A percentile compares a stretch with the other conserved stretches of the same genome.
phyloP scores from a whole-genome alignment of 2,329 filamentous ascomycete species.

The Cordyceps farinosa region DNA sequence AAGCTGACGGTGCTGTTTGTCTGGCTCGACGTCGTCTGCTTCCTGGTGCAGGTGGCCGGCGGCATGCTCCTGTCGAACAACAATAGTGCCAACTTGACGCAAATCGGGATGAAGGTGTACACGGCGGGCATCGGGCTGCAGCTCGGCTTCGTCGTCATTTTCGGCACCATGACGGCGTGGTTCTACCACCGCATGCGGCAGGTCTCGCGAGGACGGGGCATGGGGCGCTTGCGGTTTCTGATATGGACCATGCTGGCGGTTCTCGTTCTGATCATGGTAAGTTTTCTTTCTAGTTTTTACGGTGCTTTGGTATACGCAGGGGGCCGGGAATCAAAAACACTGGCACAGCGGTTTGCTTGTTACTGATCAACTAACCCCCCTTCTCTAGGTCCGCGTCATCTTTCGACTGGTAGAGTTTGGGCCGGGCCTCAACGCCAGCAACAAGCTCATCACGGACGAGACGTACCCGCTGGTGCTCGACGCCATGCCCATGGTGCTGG shows the following conservation, averaged over 20 bases:
- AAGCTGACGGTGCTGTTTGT: slow-evolving; percentile 45
- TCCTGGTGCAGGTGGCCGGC: slow-evolving; percentile 42
- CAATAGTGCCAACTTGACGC: slow-evolving; percentile 26
- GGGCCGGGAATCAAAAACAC: too few relatives aligned
- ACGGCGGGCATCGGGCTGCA: slow-evolving; percentile 37
- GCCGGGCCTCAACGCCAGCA: slow-evolving; percentile 39
- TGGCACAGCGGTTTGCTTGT: too few relatives aligned
- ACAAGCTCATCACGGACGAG: slow-evolving; percentile 47
- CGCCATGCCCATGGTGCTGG: slow-evolving; percentile 54
- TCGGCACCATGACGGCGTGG: slow-evolving; percentile 32
- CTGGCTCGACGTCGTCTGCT: slow-evolving; percentile 44
- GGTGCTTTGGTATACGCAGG: too few relatives aligned
- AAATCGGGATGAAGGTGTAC: slow-evolving; percentile 38
- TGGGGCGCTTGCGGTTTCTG: slow-evolving; percentile 32
- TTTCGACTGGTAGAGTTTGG: slow-evolving; percentile 58
- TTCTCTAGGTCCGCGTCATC: slow-evolving; percentile 54
- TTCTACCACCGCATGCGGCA: slow-evolving; percentile 32
- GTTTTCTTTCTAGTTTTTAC: slow-evolving; percentile 13
- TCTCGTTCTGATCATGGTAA: slow-evolving; percentile 35
- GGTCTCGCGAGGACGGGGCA: slow-evolving; percentile 22
- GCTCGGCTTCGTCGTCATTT: slow-evolving; percentile 37
- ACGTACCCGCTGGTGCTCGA: slow-evolving; percentile 50
- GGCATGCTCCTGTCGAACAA: slow-evolving; percentile 36
- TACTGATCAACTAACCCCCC: slow-evolving; percentile 12
- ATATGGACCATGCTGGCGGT: slow-evolving; percentile 33